Conservation (phyloP, 164 flowering plant species). For the Paratinospora sagittata region DNA sequence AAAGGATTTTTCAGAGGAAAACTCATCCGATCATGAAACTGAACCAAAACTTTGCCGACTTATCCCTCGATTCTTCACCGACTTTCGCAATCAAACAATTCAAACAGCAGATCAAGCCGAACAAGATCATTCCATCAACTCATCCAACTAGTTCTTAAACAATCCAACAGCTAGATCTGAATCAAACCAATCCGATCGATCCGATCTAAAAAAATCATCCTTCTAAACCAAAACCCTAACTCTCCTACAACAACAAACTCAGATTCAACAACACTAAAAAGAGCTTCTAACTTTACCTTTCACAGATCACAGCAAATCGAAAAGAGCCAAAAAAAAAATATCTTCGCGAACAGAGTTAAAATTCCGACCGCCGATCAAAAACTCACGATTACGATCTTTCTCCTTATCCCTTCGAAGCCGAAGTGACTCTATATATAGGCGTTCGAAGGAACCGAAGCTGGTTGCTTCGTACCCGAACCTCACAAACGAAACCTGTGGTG, state of each 20-base stretch:
- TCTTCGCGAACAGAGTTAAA: background rate
- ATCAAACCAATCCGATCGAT: background rate
- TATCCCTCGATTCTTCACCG: background rate
- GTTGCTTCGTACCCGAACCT: background rate
- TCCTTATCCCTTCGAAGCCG: background rate
- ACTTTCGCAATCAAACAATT: background rate
- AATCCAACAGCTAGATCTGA: background rate
- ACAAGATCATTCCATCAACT: too few species aligned
- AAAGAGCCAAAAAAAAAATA: background rate
- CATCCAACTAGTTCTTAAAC: background rate
- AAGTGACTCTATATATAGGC: background rate
- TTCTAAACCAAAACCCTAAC: too few species aligned
- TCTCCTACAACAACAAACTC: background rate
- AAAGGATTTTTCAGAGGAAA: background rate
- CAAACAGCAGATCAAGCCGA: background rate
- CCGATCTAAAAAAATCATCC: too few species aligned
- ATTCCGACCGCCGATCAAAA: background rate
- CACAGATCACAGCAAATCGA: background rate
- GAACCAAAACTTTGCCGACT: background rate
- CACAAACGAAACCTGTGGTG: background rate
- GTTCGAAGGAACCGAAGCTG: background rate
- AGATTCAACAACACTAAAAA: background rate
- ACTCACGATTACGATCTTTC: background rate
- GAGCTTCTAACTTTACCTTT: background rate
- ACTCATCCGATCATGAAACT: background rate